Evolutionary conservation across 257 asterid species (phyloP).

Genomic region (Verbena officinalis): DNA sequence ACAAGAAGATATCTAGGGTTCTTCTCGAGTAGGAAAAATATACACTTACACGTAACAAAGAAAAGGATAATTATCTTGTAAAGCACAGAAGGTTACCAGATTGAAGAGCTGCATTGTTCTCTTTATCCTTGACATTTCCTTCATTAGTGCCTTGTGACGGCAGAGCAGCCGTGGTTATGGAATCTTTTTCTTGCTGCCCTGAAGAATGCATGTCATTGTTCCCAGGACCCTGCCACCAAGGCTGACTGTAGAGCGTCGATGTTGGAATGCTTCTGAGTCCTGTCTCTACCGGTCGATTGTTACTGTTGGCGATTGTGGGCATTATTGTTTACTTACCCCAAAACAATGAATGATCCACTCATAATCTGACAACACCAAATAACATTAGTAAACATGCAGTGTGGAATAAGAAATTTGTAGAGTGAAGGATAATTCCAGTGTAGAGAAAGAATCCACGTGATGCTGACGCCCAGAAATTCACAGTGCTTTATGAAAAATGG

Average conservation of each 20-base stretch:
- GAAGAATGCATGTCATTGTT: slow-evolving; percentile 49
- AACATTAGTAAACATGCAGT: slow-evolving; percentile 17
- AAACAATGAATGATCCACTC: slow-evolving; percentile 31
- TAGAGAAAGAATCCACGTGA: not conserved
- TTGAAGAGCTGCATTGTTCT: slow-evolving; percentile 35
- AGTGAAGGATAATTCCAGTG: not conserved
- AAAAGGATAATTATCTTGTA: slow-evolving; percentile 1
- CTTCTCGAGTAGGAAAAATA: not conserved
- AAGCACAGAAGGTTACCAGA: slow-evolving; percentile 48
- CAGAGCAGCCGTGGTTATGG: slow-evolving; percentile 31
- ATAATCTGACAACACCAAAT: slow-evolving; percentile 30
- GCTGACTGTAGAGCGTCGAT: slow-evolving; percentile 50
- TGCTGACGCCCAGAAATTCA: slow-evolving; percentile 2
- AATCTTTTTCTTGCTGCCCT: slow-evolving; percentile 39
- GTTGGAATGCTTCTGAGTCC: slow-evolving; percentile 43
- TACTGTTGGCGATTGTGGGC: slow-evolving; percentile 67
- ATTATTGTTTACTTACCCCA: slow-evolving; percentile 49
- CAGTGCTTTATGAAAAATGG: not conserved
- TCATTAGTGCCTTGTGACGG: slow-evolving; percentile 39
- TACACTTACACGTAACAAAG: not conserved
- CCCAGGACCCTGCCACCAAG: slow-evolving; percentile 79
- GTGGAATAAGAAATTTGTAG: not conserved
- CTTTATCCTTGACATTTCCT: slow-evolving; percentile 40
- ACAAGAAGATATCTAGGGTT: not conserved
- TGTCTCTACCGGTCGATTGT: slow-evolving; percentile 47